Evolutionary conservation across 2,329 filamentous ascomycete genomes (phyloP), one percentile per base, ranked within the genome.

Genomic region (Sclerotinia subarctica): DNA sequence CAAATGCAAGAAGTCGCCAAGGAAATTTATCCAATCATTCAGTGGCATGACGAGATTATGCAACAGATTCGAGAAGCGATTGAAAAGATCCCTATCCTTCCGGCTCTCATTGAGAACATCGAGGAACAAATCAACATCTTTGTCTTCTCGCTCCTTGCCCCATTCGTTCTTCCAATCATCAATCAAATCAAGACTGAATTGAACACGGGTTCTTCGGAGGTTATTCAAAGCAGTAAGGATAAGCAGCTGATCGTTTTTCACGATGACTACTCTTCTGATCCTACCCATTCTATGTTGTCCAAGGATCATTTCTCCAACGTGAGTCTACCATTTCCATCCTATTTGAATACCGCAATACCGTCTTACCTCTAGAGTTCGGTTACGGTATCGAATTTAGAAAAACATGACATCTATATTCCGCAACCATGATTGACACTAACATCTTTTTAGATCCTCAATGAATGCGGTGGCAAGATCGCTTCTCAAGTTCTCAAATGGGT

Each of bases 271-370:
- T 90, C 82, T 71, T 88, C 87, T 26, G 90, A 97, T 76, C 94
- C 94, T 0, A 97, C 94, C 1, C 94, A 97, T 81, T 96, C 92
- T 26, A 97, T 97, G 94, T 82, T 97, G 64, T 93, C 93, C 69
- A 97, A 97, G 81, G 94, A 97, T 75, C 94, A 97, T 80, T 97
- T 97, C 79, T 79, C 83, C 74, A 78, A 77, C 29, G 73, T 75
- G 71, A 64, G 73, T 71, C 29, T 13, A 42, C 15, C 2, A 21
- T 44, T 10, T 24, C 17, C 3, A 26, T 1, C 5, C 8, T 21
- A n/a, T 19, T 19, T 29, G 11, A 26, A 26, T 38, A 21, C 59
- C 17, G 8, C 32, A 26, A 38, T 35, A n/a, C 24, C 15, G 21
- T 21, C 24, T 29, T 64, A 15, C n/a, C n/a, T 42, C 35, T 5